These are phyloP conservation scores for Cyclotella atomus DNA, from an alignment of 108 stramenopile species.

Conservation along the genomic window DNA sequence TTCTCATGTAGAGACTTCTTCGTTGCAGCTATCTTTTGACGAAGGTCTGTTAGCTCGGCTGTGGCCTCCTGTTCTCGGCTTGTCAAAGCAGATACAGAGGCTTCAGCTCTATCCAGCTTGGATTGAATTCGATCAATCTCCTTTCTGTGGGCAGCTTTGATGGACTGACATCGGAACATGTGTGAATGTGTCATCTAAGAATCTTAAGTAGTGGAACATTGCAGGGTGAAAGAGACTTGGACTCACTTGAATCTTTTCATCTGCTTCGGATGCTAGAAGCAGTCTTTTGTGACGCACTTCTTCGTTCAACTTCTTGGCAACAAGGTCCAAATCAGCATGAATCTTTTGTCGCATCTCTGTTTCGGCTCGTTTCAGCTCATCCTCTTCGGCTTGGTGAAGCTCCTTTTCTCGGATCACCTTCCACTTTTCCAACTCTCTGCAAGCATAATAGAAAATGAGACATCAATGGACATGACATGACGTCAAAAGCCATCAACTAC, in stretches of 20 bases:
- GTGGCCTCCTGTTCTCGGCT: background rate
- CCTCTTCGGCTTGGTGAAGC: slow-evolving; percentile 7
- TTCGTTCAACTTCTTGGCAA: slow-evolving; percentile 23
- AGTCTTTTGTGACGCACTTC: slow-evolving; percentile 21
- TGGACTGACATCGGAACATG: background rate
- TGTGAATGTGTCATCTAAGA: background rate
- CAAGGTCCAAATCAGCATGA: slow-evolving; percentile 28
- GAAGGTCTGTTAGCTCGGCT: background rate
- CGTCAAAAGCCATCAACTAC: no score
- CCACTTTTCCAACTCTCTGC: slow-evolving; percentile 36
- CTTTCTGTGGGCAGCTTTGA: background rate
- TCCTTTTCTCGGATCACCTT: slow-evolving; percentile 20
- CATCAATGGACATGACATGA: no score
- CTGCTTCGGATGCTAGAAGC: background rate
- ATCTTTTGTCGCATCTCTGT: slow-evolving; percentile 21
- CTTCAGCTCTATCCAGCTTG: slow-evolving; percentile 12
- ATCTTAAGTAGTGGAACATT: no score
- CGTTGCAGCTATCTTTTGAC: background rate
- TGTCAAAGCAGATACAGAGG: background rate
- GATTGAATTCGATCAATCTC: slow-evolving; percentile 4
- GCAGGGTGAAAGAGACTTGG: background rate
- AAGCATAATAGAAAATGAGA: no score
- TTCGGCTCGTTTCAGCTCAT: slow-evolving; percentile 12
- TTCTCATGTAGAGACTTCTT: background rate
- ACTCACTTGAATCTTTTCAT: slow-evolving; percentile 18